Percentiles rank a stretch among this genome's conserved stretches.
Evolutionary conservation across 495 filamentous ascomycete species (phyloP).

Genomic region (Podospora conica): DNA sequence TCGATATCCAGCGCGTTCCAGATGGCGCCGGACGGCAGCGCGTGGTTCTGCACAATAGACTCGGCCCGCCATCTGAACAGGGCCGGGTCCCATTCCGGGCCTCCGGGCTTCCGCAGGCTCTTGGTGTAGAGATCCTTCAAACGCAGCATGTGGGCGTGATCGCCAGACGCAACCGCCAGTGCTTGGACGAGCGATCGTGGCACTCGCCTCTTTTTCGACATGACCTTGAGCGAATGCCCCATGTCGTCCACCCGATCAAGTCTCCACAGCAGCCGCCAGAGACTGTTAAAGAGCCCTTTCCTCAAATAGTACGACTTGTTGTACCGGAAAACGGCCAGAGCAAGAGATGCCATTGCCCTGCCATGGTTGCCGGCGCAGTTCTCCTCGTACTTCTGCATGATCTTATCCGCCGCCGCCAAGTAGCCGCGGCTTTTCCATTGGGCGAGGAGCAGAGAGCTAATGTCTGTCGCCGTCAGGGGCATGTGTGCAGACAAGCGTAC

Average conservation of each 20-base stretch:
- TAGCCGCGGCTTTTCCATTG: constrained; percentile 28
- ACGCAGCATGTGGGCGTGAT: constrained; percentile 16
- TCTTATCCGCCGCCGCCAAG: background rate
- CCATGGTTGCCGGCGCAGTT: constrained; percentile 8
- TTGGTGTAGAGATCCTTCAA: constrained; percentile 17
- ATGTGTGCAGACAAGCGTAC: constrained; percentile 5
- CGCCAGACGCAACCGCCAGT: constrained; percentile 7
- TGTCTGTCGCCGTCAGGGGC: constrained; percentile 11
- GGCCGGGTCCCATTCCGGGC: constrained; percentile 14
- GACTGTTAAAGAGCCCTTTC: constrained; percentile 11
- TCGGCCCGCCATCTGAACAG: constrained; percentile 13
- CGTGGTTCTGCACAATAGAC: constrained; percentile 20
- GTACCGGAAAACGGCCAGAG: constrained; percentile 19
- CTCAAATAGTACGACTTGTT: too few species aligned
- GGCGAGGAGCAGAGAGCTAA: constrained; percentile 22
- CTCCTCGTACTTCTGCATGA: constrained; percentile 5
- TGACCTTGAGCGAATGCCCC: constrained; percentile 9
- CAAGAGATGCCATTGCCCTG: constrained; percentile 22
- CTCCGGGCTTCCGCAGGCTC: constrained; percentile 4
- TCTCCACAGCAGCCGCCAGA: constrained; percentile 17
- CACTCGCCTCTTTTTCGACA: constrained; percentile 6
- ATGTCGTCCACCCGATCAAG: constrained; percentile 14
- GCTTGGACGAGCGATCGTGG: constrained; percentile 4
- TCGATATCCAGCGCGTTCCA: constrained; percentile 24
- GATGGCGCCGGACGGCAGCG: constrained; percentile 14